These are phyloP conservation scores for Astrocystis sublimbata DNA, from an alignment of 495 filamentous ascomycete genomes.

Conservation along the genomic window DNA sequence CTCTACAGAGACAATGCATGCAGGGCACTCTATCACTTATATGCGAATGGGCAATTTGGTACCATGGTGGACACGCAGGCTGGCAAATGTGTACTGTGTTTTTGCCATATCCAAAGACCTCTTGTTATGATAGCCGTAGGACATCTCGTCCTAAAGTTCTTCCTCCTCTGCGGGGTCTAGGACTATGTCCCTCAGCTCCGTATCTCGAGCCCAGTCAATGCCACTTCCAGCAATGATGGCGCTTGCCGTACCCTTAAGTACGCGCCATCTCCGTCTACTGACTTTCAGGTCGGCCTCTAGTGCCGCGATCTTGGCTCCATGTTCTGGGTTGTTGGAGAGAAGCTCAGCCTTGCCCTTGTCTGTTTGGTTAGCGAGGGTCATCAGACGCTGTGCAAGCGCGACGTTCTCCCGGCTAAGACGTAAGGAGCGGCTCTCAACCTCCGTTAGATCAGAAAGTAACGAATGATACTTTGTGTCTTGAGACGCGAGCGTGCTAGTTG, in stretches of 20 bases:
- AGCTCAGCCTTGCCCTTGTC: slow-evolving; percentile 51
- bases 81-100: neutral
- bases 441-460: slow-evolving; percentile 50
- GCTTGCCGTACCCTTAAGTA: slow-evolving; percentile 72
- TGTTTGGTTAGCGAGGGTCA: slow-evolving; percentile 61
- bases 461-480: slow-evolving; percentile 53
- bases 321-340: slow-evolving; percentile 49
- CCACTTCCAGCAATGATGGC: slow-evolving; percentile 81
- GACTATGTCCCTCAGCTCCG: slow-evolving; percentile 68
- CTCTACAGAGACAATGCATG: too few relatives aligned
- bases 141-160: slow-evolving; percentile 3
- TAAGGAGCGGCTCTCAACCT: slow-evolving; percentile 58
- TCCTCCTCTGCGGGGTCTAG: slow-evolving; percentile 68
- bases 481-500: slow-evolving; percentile 60
- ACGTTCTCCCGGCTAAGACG: slow-evolving; percentile 59
- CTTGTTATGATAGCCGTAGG: neutral
- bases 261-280: slow-evolving; percentile 64
- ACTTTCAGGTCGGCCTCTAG: slow-evolving; percentile 57
- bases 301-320: slow-evolving; percentile 54
- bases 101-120: neutral
- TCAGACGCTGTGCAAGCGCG: slow-evolving; percentile 58
- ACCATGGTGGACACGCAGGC: neutral
- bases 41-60: neutral
- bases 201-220: slow-evolving; percentile 76
- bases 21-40: too few relatives aligned